These are phyloP conservation scores for Suillus subaureus DNA, from an alignment of 768 basidiomycete species.

Conservation along the genomic window DNA sequence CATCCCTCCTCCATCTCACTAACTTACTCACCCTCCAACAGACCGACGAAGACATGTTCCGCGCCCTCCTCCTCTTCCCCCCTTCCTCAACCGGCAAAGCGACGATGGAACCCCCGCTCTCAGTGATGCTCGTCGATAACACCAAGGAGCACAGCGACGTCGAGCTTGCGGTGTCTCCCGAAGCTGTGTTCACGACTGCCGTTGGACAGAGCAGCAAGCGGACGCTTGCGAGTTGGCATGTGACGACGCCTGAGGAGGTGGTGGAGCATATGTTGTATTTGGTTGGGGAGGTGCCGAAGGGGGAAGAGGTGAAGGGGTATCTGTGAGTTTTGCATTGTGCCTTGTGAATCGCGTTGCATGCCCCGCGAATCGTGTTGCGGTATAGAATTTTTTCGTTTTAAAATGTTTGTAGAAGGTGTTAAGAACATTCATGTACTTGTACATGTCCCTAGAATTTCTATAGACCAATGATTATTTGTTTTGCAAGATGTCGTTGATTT, in stretches of 20 bases:
- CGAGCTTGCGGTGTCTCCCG: constrained; percentile 62
- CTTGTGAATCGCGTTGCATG: neutral
- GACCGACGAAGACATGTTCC: constrained; percentile 99
- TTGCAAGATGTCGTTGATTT: neutral
- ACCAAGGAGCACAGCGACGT: constrained; percentile 37
- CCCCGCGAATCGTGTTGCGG: neutral
- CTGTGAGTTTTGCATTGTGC: neutral
- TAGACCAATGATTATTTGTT: neutral
- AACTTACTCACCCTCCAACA: constrained; percentile 25
- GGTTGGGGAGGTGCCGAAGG: constrained; percentile 39
- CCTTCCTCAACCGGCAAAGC: constrained; percentile 37
- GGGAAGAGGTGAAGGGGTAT: neutral
- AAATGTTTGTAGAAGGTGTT: neutral
- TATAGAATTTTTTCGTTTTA: neutral
- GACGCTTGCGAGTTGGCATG: constrained; percentile 91
- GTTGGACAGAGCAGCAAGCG: constrained; percentile 85
- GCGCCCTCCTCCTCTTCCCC: constrained; percentile 71
- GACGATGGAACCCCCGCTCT: constrained; percentile 60
- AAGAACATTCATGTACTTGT: neutral
- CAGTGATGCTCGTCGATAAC: constrained; percentile 39
- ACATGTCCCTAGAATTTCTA: neutral
- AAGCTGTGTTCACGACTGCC: constrained; percentile 86
- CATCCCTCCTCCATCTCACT: neutral
- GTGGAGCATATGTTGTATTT: constrained; percentile 77
- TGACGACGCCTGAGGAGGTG: constrained; percentile 85